These are phyloP conservation scores for Ogataea trehaloabstinens DNA, from an alignment of 805 yeast genomes.

Conservation along the genomic window DNA sequence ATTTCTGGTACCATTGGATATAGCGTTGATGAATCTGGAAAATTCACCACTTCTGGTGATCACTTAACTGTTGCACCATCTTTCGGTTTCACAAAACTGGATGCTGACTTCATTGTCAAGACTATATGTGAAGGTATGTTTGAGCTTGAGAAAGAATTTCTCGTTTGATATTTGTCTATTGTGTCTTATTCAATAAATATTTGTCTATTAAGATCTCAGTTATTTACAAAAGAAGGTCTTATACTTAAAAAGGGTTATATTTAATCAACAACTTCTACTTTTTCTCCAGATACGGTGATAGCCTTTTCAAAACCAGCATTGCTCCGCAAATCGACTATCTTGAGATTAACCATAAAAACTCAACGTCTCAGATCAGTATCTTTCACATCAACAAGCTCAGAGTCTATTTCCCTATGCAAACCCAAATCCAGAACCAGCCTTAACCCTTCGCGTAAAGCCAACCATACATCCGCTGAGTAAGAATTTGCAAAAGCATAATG, in stretches of 20 bases:
- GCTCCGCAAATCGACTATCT: no score
- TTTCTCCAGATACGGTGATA: no score
- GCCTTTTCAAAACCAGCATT: no score
- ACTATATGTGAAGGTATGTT: slow-evolving; percentile 39
- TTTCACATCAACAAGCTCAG: slow-evolving; percentile 3
- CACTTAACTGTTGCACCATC: slow-evolving; percentile 49
- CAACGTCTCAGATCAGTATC: slow-evolving; percentile 11
- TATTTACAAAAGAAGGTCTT: no score
- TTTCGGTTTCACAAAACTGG: slow-evolving; percentile 40
- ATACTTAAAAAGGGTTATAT: no score
- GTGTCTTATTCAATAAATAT: no score
- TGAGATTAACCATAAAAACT: slow-evolving; percentile 13
- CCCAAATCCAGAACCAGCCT: slow-evolving; percentile 13
- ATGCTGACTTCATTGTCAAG: slow-evolving; percentile 40
- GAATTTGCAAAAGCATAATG: slow-evolving; percentile 20
- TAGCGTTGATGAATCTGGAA: slow-evolving; percentile 28
- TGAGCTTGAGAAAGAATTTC: slow-evolving; percentile 33
- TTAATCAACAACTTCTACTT: no score
- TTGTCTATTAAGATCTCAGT: no score
- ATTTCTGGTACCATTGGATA: slow-evolving; percentile 38
- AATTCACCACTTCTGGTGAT: slow-evolving; percentile 35
- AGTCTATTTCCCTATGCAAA: slow-evolving; percentile 9
- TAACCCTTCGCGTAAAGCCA: slow-evolving; percentile 11
- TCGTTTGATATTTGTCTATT: no score
- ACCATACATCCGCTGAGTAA: slow-evolving; percentile 16